phyloP scores from a whole-genome alignment of 805 yeast genomes.

The Starmerella bombi region DNA sequence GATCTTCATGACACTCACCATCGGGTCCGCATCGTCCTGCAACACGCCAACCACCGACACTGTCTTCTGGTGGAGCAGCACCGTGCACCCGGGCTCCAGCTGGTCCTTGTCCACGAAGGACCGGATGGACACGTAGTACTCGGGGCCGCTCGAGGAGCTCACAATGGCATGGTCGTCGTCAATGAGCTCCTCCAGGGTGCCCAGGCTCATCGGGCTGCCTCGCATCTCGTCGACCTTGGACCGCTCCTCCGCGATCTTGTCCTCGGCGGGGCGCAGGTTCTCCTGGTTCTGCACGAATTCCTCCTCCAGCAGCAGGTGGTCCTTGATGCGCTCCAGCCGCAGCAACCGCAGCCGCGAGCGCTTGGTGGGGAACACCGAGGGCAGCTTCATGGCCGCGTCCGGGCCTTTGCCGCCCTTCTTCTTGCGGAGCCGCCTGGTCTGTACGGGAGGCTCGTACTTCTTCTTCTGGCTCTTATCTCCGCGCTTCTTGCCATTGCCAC shows the following conservation, averaged over 20 bases:
- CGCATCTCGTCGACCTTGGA: conserved; percentile 89
- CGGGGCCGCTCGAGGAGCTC: conserved; percentile 90
- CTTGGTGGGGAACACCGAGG: conserved; percentile 79
- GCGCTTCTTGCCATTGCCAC: conserved; percentile 22
- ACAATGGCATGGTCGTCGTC: conserved; percentile 99
- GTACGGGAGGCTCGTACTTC: conserved; percentile 89
- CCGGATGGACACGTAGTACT: conserved; percentile 87
- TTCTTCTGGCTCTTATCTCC: conserved; percentile 54
- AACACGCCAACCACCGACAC: conserved; percentile 96
- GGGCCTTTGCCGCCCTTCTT: conserved; percentile 78
- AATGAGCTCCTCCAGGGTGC: conserved; percentile 90
- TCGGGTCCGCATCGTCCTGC: conserved; percentile 95
- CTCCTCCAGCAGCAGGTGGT: conserved; percentile 86
- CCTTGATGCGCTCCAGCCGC: conserved; percentile 92
- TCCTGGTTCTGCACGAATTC: conserved; percentile 93
- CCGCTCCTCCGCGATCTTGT: conserved; percentile 90
- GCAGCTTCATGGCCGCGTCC: conserved; percentile 76
- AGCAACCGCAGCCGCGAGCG: conserved; percentile 84
- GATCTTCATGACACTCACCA: conserved; percentile 94
- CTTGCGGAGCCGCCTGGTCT: conserved; percentile 71
- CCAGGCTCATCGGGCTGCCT: conserved; percentile 93
- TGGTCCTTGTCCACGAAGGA: conserved; percentile 94
- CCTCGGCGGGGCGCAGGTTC: conserved; percentile 88
- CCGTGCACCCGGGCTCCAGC: conserved; percentile 94
- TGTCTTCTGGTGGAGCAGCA: conserved; percentile 85